These are phyloP conservation scores for Cornus suecica DNA, from an alignment of 148 eudicot species.

Conservation along the genomic window DNA sequence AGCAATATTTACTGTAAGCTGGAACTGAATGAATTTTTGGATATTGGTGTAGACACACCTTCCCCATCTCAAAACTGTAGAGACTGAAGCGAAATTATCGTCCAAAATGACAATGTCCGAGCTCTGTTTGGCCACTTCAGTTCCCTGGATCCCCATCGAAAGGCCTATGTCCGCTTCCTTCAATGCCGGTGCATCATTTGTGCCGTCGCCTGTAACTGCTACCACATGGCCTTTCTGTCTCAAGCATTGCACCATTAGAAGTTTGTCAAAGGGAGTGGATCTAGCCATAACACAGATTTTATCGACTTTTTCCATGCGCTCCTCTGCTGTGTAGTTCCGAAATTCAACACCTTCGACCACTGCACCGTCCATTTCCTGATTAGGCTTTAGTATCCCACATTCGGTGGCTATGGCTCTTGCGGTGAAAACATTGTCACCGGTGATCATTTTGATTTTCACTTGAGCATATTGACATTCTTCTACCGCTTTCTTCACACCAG, in stretches of 20 bases:
- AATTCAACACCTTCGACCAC: constrained; percentile 18
- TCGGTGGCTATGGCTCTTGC: constrained; percentile 20
- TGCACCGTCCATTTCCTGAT: background rate
- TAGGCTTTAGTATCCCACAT: constrained; percentile 12
- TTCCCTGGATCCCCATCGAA: constrained; percentile 23
- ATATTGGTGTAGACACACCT: constrained; percentile 17
- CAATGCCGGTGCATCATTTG: constrained; percentile 21
- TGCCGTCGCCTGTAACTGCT: constrained; percentile 19
- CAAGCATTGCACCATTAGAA: constrained; percentile 20
- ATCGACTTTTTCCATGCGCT: constrained; percentile 14
- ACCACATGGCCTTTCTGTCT: constrained; percentile 18
- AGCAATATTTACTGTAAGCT: constrained; percentile 16
- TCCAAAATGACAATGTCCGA: constrained; percentile 24
- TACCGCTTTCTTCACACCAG: constrained; percentile 14
- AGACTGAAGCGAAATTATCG: constrained; percentile 17
- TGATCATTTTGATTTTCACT: constrained; percentile 20
- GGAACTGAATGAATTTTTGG: constrained; percentile 18
- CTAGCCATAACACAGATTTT: constrained; percentile 20
- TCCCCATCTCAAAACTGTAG: constrained; percentile 16
- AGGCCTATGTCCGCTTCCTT: constrained; percentile 23
- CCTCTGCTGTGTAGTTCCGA: constrained; percentile 14
- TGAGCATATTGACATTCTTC: constrained; percentile 12
- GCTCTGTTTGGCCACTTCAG: constrained; percentile 22
- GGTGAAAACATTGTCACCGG: constrained; percentile 15
- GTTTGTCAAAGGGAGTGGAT: constrained; percentile 16